A percentile compares a stretch with the other conserved stretches of the same genome.
Conservation (phyloP, 805 yeast species). For the Lipomyces mesembrius region DNA sequence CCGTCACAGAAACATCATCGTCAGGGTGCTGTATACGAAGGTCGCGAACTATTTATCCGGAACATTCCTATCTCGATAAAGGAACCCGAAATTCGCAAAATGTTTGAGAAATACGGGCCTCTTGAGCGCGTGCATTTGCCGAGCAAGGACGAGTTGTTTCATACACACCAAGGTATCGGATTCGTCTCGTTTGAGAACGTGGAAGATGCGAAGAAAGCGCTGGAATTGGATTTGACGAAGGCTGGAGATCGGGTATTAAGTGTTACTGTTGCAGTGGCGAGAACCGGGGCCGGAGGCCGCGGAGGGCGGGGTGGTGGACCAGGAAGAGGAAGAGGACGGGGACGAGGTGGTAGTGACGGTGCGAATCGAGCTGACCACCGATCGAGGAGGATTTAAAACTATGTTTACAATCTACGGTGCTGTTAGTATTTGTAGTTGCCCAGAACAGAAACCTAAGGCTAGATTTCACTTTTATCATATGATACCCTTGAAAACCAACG, state of each 20-base stretch:
- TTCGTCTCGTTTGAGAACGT: constrained; percentile 57
- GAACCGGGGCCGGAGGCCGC: background rate
- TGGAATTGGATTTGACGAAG: constrained; percentile 50
- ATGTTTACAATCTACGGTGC: too few relatives aligned
- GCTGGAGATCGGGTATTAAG: constrained; percentile 55
- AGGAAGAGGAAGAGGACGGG: constrained; percentile 17
- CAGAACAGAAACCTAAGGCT: too few relatives aligned
- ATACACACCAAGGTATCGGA: constrained; percentile 65
- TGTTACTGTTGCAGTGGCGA: constrained; percentile 53
- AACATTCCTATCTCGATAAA: constrained; percentile 57
- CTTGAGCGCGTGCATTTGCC: constrained; percentile 57
- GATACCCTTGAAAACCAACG: too few relatives aligned
- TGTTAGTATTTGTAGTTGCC: too few relatives aligned
- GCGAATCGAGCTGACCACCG: constrained; percentile 5
- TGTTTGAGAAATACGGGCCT: constrained; percentile 57
- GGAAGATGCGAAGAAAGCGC: constrained; percentile 55
- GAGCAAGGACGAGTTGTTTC: constrained; percentile 41
- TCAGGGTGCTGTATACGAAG: constrained; percentile 55
- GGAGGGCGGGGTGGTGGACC: constrained; percentile 7
- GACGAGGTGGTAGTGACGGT: constrained; percentile 11
- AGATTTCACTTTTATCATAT: too few relatives aligned
- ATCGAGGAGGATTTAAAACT: background rate
- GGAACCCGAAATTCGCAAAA: constrained; percentile 47
- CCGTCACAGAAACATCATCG: constrained; percentile 54
- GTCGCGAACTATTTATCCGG: constrained; percentile 61